Evolutionary conservation across 176 grass and related monocot species (phyloP).

Genomic region (Chrysopogon serrulatus): DNA sequence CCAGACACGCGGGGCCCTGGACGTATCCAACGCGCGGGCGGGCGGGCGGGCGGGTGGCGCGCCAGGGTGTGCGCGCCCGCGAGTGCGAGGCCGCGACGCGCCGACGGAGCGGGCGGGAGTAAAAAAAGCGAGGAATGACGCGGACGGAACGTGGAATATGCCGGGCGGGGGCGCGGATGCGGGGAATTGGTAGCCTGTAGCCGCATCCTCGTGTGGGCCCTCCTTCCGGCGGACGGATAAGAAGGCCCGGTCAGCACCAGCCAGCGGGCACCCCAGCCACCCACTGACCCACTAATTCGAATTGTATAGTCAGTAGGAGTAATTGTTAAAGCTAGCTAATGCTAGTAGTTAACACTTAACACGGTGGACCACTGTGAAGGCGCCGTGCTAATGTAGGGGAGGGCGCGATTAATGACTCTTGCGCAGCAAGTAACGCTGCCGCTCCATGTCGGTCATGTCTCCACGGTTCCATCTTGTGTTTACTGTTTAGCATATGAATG

Average conservation of each 20-base stretch:
- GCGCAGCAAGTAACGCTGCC: too few relatives aligned
- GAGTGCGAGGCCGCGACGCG: neutral
- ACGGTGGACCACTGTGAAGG: neutral
- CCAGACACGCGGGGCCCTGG: neutral
- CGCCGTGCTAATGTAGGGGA: neutral
- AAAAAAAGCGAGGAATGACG: neutral
- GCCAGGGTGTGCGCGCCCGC: neutral
- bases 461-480: too few relatives aligned
- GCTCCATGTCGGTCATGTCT: too few relatives aligned
- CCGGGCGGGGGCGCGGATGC: neutral
- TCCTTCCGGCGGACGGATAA: neutral
- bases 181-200: neutral
- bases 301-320: neutral
- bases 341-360: too few relatives aligned
- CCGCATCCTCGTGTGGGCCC: neutral
- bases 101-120: slow-evolving; percentile 10
- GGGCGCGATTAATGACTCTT: too few relatives aligned
- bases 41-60: neutral
- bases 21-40: too few relatives aligned
- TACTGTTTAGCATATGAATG: too few relatives aligned
- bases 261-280: too few relatives aligned
- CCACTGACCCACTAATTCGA: neutral
- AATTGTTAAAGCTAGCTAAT: neutral
- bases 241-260: slow-evolving; percentile 13
- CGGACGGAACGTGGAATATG: neutral